Base-by-base conservation (phyloP, 345 rosid genomes). In the Populus davidiana region DNA sequence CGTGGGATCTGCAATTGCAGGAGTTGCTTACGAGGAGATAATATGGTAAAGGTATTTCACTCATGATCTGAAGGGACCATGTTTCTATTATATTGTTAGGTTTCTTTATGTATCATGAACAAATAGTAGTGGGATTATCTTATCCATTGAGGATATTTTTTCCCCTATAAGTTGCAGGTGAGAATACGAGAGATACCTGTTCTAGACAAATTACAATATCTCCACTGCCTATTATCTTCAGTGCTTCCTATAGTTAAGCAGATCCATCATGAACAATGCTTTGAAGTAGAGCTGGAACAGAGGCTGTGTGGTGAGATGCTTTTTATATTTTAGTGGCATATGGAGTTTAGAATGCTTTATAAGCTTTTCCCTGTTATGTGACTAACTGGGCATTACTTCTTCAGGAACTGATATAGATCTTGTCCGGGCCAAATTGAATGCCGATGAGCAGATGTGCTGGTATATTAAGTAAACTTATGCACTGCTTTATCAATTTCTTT, bases 391-490 rank as follows among this genome's bases (percentile, higher is more conserved):
- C 11, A 36, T 69, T 79, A n/a, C 31, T 21, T 47, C 49, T 87
- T 65, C 87, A 96, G 99, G 95, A 85, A 81, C 86, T 78, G 93
- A 86, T 76, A 90, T 88, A 79, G 97, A 91, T 81, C 95, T 89
- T 80, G 72, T 83, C 72, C 90, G 98, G 81, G 87, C 90, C 80
- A 92, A 92, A 85, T 78, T 96, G 93, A 94, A 87, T 81, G 97
- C 93, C 38, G 99, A 96, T 82, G 98, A 94, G 82, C 97, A 92
- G 89, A 94, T 96, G 98, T 96, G 99, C 92, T 96, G 99, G 99
- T 96, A 92, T 29, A 25, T 74, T 67, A 18, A 65, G 25, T 67
- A 61, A 59, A 54, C 76, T 79, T 8, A 17, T 35, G 20, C 71
- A 65, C 63, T 71, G 75, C 81, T 69, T 78, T 18, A 44, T 31